Percentiles rank a stretch among this genome's conserved stretches.
Conservation (phyloP, 148 eudicot genomes). For the Diospyros lotus region DNA sequence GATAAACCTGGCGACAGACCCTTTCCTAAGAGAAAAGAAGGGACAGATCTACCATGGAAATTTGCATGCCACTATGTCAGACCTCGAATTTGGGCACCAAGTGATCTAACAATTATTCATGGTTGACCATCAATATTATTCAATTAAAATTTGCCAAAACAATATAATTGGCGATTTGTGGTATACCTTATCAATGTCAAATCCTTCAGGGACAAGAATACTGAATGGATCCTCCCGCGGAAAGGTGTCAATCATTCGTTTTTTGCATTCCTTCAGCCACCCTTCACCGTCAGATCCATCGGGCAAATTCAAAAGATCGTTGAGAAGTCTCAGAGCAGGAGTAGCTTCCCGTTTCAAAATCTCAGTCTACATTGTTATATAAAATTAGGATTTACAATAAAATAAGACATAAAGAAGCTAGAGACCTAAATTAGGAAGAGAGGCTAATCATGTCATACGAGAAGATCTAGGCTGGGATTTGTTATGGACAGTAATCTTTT, state of each 20-base stretch:
- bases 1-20: no score
- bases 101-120: no score
- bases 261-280: constrained; percentile 93
- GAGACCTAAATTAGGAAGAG: background rate
- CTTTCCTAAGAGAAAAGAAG: no score
- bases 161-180: background rate
- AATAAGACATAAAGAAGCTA: constrained; percentile 1
- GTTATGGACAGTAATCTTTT: background rate
- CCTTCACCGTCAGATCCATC: constrained; percentile 88
- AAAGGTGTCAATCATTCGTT: constrained; percentile 71
- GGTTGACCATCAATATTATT: background rate
- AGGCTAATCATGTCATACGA: background rate
- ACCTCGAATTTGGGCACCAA: no score
- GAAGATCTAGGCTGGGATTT: constrained; percentile 4
- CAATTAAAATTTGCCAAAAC: background rate
- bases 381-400: background rate
- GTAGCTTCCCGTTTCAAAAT: constrained; percentile 84
- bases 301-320: constrained; percentile 78
- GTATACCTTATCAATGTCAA: constrained; percentile 79
- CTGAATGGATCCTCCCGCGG: constrained; percentile 97
- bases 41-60: no score
- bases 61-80: no score
- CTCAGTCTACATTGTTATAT: constrained; percentile 50
- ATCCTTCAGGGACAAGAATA: constrained; percentile 89
- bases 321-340: constrained; percentile 93